Conservation (phyloP, 176 grass and related monocot genomes). For the Rhipidocladum racemiflorum region DNA sequence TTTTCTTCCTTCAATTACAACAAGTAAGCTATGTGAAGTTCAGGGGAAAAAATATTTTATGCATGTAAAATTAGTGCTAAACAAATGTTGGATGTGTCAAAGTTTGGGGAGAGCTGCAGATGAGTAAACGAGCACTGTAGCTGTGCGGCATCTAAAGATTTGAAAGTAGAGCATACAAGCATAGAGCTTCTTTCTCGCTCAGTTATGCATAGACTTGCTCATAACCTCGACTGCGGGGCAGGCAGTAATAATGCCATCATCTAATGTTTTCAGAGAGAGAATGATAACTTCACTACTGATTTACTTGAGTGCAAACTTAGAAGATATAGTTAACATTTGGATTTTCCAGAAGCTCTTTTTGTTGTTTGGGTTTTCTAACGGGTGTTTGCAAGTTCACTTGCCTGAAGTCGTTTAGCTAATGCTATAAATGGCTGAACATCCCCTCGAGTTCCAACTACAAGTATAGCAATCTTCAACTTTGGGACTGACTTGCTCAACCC, state of each 20-base stretch:
- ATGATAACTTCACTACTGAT: not conserved
- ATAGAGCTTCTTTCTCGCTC: not conserved
- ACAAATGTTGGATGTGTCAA: not conserved
- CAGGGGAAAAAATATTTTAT: not conserved
- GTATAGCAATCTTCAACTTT: conserved; percentile 92
- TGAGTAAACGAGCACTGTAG: not conserved
- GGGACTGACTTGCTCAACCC: conserved; percentile 73
- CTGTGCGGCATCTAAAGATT: conserved; percentile 17
- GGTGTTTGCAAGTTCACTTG: conserved; percentile 42
- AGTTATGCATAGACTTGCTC: not conserved
- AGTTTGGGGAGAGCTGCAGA: not conserved
- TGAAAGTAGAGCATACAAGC: not conserved
- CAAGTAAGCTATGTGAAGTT: not conserved
- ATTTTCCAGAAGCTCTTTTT: not conserved
- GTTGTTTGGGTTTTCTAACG: not conserved
- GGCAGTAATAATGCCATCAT: not conserved
- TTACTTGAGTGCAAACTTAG: not conserved
- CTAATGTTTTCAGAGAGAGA: conserved; percentile 5
- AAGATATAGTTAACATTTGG: not conserved
- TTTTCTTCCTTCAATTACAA: not conserved
- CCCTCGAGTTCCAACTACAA: conserved; percentile 95
- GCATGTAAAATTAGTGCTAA: not conserved
- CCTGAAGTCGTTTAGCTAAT: conserved; percentile 91
- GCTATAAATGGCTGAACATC: conserved; percentile 99
- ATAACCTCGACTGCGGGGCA: not conserved